Base-by-base conservation (phyloP, 1,284 basidiomycete species). In the Mycosarcoma maydis region DNA sequence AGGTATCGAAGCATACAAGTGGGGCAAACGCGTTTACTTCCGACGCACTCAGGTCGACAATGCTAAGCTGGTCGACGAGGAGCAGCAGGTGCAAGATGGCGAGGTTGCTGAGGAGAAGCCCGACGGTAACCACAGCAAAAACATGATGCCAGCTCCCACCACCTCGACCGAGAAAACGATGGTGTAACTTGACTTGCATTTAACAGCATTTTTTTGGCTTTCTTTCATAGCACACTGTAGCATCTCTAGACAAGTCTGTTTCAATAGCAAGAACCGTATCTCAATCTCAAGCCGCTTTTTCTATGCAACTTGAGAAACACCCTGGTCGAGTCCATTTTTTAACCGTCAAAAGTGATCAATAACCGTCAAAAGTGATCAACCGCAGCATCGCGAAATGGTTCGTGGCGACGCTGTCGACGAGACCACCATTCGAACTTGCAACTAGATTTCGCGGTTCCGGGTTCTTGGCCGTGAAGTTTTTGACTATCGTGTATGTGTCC, bases 1-100 rank as follows among this genome's bases (percentile, higher is more conserved):
- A 13, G 76, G 76, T 11, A 71, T 78, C 49, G 78, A 80, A 48
- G 14, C 26, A 2, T 82, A 67, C 57, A 82, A 82, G 58, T 73
- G 65, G 38, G 56, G 43, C 42, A 82, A 82, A 65, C 65, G 80
- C 8, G 51, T 67, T 9, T 70, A 65, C 48, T 60, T 42, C 51
- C 52, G 68, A n/a, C 49, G 58, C n/a, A 54, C 32, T 4, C 26
- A 45, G 8, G 47, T 16, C 19, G 54, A 71, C 47, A 19, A 29
- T 1, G n/a, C 58, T 7, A 61, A 48, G 38, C 20, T 67, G 14
- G 13, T 71, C 30, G 68, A 71, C 33, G 68, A 71, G 32, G 68
- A 71, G 48, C 37, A 45, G 43, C 46, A 47, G n/a, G 40, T 45
- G 6, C 41, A 19, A 6, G 46, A 47, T 11, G 46, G 32, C 14